Conservation (phyloP, 1,284 basidiomycete genomes). For the Ustilago tritici region DNA sequence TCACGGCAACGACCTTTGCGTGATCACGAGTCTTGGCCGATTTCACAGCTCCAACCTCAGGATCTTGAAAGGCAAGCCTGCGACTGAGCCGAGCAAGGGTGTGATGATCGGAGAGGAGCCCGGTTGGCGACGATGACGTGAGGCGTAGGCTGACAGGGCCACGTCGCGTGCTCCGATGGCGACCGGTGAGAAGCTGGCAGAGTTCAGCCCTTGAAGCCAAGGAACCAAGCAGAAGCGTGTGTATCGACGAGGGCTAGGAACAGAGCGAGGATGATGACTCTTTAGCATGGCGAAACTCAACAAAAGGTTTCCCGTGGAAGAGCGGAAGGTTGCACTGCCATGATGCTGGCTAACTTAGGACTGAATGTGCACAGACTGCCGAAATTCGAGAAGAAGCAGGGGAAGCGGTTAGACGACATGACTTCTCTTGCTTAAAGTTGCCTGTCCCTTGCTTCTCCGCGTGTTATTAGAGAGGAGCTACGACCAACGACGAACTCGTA, state of each 20-base stretch:
- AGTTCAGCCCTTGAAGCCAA: neutral
- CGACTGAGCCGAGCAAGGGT: neutral
- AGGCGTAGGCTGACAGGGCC: slow-evolving; percentile 4
- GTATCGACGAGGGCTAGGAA: neutral
- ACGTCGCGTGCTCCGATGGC: neutral
- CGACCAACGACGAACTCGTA: too few species aligned
- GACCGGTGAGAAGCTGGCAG: neutral
- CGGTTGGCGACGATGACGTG: neutral
- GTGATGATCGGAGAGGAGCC: neutral
- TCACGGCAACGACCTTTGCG: neutral
- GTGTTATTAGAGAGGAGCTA: too few species aligned
- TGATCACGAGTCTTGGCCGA: neutral
- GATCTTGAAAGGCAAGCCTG: neutral
- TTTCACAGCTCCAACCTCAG: neutral
- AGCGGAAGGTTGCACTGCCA: neutral
- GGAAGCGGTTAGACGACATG: slow-evolving; percentile 1
- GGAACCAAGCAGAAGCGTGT: neutral
- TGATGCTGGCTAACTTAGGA: neutral
- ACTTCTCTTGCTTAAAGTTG: slow-evolving; percentile 3
- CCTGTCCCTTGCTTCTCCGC: neutral
- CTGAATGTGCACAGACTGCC: neutral
- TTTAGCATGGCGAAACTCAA: neutral
- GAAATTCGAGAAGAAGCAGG: neutral
- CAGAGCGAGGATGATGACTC: neutral
- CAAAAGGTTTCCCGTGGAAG: neutral